Evolutionary conservation across 139 green algal genomes (phyloP), one percentile per base, ranked within the genome.

Genomic region (Picochlorum sp.): DNA sequence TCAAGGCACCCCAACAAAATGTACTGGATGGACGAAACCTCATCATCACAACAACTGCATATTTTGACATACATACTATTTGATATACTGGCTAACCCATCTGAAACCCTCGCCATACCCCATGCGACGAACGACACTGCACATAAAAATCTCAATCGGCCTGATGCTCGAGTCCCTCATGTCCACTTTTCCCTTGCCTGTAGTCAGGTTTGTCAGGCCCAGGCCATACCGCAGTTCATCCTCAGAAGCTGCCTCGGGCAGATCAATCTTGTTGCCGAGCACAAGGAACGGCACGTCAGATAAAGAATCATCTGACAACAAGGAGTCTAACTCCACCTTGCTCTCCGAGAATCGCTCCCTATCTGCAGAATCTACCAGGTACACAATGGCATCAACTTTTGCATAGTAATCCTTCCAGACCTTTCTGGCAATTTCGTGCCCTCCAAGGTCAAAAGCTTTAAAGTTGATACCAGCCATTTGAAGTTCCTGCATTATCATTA

Each of bases 391-490:
- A 61, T 99, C 93, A 67, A 99, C 93, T 81, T 96, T 94, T 22
- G 93, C 91, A 68, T 97, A 99, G 55, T 99, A 99, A 64, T 99
- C 93, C 70, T 95, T 97, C 93, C 93, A 99, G 4, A 99, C 89
- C 32, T 84, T 75, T 3, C 93, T 73, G 7, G 93, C 93, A 73
- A 99, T 97, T 62, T 99, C 89, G 73, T 99, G 93, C 22, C 93
- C 93, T 18, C 93, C 93, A n/a, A 99, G 69, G 67, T 99, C 93
- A 65, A 99, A 99, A 5, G 93, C 93, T 68, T 96, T 94, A 79
- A 98, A 98, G 64, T 96, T 97, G 61, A 99, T 96, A 29, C 94
- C 92, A 24, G 85, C 93, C 68, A 99, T 93, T 65, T 95, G 90
- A 43, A 99, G 79, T 80, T 99, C 93, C 79, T 88, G 71, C 61